phyloP scores from a whole-genome alignment of 371 early-diverging fungal species.

The Catenaria anguillulae region DNA sequence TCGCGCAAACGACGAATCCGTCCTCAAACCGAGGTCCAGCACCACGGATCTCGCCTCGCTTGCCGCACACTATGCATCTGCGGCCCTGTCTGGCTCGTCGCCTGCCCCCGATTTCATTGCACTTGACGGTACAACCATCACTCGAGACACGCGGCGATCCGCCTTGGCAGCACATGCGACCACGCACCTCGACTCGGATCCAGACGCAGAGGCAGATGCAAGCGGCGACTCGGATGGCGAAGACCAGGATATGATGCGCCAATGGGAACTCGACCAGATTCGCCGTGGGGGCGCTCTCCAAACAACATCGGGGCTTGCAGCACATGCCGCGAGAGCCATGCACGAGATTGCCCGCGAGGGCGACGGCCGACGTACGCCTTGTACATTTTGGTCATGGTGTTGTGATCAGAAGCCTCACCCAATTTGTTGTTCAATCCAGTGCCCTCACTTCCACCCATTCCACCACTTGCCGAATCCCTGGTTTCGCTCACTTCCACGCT shows the following conservation, averaged over 20 bases:
- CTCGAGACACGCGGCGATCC: too few relatives aligned
- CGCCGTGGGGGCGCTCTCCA: neutral
- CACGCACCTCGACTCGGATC: neutral
- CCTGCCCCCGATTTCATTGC: neutral
- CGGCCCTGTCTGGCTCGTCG: neutral
- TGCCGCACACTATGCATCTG: neutral
- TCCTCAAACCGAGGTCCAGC: neutral
- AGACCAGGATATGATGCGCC: neutral
- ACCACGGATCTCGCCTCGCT: neutral
- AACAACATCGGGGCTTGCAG: neutral
- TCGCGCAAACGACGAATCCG: neutral
- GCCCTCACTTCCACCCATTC: too few relatives aligned
- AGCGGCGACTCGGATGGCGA: neutral
- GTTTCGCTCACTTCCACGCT: too few relatives aligned
- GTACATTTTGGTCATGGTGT: too few relatives aligned
- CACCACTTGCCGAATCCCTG: neutral
- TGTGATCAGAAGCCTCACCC: too few relatives aligned
- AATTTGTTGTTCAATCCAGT: too few relatives aligned
- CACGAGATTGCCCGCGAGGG: neutral
- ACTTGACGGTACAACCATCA: neutral
- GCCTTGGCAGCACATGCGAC: neutral
- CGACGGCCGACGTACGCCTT: neutral
- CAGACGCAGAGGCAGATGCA: neutral
- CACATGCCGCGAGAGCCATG: neutral
- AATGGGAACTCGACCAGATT: constrained; percentile 2